phyloP scores from a whole-genome alignment of 2,329 filamentous ascomycete species.

The Nemania sp. region DNA sequence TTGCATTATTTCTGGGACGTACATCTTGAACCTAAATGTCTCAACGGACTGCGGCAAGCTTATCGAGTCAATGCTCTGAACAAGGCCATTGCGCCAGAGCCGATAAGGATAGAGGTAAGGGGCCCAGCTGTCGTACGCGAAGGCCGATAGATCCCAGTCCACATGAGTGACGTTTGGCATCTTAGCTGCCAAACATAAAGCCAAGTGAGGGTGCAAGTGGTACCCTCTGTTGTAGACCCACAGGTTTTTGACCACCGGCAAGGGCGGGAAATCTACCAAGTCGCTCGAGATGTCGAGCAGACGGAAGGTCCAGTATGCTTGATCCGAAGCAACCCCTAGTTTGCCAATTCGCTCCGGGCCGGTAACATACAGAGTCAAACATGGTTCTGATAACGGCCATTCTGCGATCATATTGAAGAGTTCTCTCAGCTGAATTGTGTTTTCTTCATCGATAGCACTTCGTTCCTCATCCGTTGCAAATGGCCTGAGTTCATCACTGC shows the following conservation, averaged over 20 bases:
- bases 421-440: not conserved
- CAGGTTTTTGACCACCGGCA: not conserved
- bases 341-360: not conserved
- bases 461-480: not conserved
- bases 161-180: not conserved
- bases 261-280: not conserved
- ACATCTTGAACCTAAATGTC: not conserved
- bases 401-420: not conserved
- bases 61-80: not conserved
- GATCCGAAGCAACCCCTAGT: not conserved
- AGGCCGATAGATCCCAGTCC: not conserved
- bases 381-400: not conserved
- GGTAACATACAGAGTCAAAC: not conserved
- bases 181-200: not conserved
- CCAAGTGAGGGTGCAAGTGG: not conserved
- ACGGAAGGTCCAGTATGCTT: not conserved
- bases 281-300: not conserved
- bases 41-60: not conserved
- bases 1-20: too few species aligned
- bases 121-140: not conserved
- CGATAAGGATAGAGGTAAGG: slow-evolving; percentile 1
- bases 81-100: not conserved
- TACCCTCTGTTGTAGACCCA: not conserved
- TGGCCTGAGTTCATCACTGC: too few species aligned
- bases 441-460: not conserved